Percentiles rank a stretch among this genome's conserved stretches.
These are phyloP conservation scores for Pseudoscleropodium purum DNA, from an alignment of 225 moss, liverwort and hornwort genomes.

Conservation along the genomic window DNA sequence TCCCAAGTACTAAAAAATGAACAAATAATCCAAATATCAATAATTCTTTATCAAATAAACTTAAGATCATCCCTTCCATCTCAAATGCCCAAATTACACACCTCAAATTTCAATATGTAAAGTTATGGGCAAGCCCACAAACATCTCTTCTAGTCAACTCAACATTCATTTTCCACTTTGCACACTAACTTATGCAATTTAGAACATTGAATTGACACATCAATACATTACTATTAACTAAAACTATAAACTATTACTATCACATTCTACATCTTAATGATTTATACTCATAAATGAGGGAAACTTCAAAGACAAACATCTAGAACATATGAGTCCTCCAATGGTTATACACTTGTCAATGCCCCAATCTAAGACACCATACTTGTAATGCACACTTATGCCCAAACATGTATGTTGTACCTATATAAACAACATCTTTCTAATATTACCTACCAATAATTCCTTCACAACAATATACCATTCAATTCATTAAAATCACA, in stretches of 20 bases:
- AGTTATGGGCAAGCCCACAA: too few species aligned
- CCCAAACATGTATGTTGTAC: fast-evolving
- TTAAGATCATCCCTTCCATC: neutral
- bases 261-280: too few species aligned
- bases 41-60: too few species aligned
- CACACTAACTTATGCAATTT: too few species aligned
- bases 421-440: neutral
- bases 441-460: neutral
- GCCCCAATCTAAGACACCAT: neutral
- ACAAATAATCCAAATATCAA: too few species aligned
- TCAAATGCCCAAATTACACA: neutral
- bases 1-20: neutral
- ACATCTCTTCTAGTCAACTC: too few species aligned
- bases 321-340: fast-evolving
- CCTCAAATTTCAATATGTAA: neutral
- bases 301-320: neutral
- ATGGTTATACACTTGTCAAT: neutral
- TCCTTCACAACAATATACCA: neutral
- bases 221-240: too few species aligned
- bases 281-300: too few species aligned
- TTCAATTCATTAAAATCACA: neutral
- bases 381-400: neutral
- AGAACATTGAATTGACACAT: too few species aligned
- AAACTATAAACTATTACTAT: too few species aligned
- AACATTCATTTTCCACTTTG: too few species aligned